Evolutionary conservation across 2,329 filamentous ascomycete genomes (phyloP), one percentile per base, ranked within the genome.

Genomic region (Aspergillus pseudoglaucus): DNA sequence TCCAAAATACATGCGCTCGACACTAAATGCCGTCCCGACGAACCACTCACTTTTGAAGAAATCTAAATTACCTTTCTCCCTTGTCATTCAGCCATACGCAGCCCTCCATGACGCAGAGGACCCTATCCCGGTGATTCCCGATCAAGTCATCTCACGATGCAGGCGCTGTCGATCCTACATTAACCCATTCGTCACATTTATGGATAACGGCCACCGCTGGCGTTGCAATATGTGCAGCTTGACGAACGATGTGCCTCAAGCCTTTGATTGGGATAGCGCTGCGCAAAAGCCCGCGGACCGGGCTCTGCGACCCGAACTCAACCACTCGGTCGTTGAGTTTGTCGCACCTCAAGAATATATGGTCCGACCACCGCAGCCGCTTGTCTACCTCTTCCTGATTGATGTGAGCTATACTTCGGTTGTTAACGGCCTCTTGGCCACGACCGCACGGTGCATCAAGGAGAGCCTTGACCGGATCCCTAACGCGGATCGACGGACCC

Each of bases 181-280:
- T 76, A 97, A 97, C 68, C 90, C 93, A 10, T 98, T 91, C 59
- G 93, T 95, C 50, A 89, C 88, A 42, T 98, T 98, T 74, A 75
- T 98, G 52, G 93, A 98, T 61, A 89, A 97, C 64, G 93, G 93
- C 42, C 93, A 98, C 72, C 82, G 93, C 64, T 98, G 93, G 93
- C 85, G 91, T 63, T 98, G 93, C 75, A 98, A 98, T 73, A 96
- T 98, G 90, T 98, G 93, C 71, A 97, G 95, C 70, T 77, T 98
- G 55, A 96, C 90, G 59, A 98, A 98, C 67, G 93, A 98, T 60
- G 91, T 97, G 35, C 93, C 93, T n/a, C 93, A 98, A 71, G 90
- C 90, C 33, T 98, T 98, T 58, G 93, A 98, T 67, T 98, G 93
- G 93, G 93, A 98, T 70, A 85, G 89, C 30, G 85, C 88, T 40